These are phyloP conservation scores for Cladophialophora chaetospira DNA, from an alignment of 2,329 filamentous ascomycete species.

Conservation along the genomic window DNA sequence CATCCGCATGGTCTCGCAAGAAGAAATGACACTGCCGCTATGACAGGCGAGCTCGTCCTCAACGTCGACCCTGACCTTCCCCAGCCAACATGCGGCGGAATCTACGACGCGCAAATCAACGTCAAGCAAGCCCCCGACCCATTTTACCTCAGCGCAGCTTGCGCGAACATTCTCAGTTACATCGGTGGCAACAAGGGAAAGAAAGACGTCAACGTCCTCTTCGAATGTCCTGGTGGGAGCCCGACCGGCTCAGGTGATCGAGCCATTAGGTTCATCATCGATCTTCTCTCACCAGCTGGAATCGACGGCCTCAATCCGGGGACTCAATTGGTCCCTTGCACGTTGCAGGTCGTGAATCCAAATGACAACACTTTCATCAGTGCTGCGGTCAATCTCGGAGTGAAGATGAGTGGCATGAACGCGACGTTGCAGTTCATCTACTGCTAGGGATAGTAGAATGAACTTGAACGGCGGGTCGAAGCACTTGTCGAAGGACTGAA, in stretches of 20 bases:
- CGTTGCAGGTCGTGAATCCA: constrained; percentile 16
- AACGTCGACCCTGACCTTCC: constrained; percentile 38
- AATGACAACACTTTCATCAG: constrained; percentile 11
- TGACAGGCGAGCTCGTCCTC: neutral
- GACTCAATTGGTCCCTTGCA: constrained; percentile 12
- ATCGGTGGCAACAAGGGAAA: constrained; percentile 19
- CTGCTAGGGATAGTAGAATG: constrained; percentile 9
- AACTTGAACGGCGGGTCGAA: neutral
- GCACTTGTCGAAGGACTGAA: neutral
- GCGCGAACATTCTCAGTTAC: constrained; percentile 17
- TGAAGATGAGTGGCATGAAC: constrained; percentile 12
- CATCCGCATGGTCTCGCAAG: neutral
- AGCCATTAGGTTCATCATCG: constrained; percentile 18
- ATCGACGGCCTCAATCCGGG: constrained; percentile 12
- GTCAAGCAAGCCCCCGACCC: constrained; percentile 17
- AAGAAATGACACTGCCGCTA: neutral
- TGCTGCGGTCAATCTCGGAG: constrained; percentile 12
- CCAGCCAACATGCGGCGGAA: constrained; percentile 20
- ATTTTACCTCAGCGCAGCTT: constrained; percentile 19
- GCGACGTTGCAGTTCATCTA: constrained; percentile 22
- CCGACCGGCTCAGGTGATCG: constrained; percentile 14
- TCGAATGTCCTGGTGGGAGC: constrained; percentile 10
- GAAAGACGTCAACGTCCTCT: constrained; percentile 22
- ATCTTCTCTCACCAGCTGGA: neutral
- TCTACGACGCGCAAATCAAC: constrained; percentile 23